phyloP scores from a whole-genome alignment of 2,329 filamentous ascomycete species.

The Botryosphaeria dothidea region DNA sequence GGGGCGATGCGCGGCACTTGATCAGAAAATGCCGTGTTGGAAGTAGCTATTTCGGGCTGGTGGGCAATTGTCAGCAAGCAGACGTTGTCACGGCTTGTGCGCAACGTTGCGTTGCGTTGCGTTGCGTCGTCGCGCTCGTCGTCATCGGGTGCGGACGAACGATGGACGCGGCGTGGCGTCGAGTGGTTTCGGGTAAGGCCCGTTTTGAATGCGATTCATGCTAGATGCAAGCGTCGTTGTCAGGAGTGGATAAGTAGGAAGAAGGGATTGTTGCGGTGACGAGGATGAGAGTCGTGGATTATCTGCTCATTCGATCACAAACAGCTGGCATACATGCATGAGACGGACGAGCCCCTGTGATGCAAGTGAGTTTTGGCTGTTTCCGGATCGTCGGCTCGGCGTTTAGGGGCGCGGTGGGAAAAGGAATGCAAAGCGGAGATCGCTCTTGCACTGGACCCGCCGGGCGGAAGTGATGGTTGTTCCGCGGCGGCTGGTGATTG shows the following conservation, averaged over 20 bases:
- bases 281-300: not conserved
- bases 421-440: not conserved
- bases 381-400: conserved; percentile 5
- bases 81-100: too few species aligned
- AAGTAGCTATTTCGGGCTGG: not conserved
- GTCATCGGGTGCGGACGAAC: not conserved
- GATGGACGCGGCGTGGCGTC: not conserved
- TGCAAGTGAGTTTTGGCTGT: not conserved
- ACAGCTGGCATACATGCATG: not conserved
- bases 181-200: not conserved
- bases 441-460: not conserved
- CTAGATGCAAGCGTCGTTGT: not conserved
- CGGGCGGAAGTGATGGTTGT: not conserved
- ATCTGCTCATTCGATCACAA: not conserved
- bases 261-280: not conserved
- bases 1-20: not conserved
- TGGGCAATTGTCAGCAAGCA: not conserved
- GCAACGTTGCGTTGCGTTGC: too few species aligned
- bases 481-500: not conserved
- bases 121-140: not conserved
- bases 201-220: not conserved
- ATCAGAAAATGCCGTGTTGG: not conserved
- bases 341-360: not conserved
- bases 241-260: not conserved
- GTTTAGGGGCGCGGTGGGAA: not conserved